These are phyloP conservation scores for Porpolomopsis calyptriformis DNA, from an alignment of 768 basidiomycete genomes.

Conservation along the genomic window DNA sequence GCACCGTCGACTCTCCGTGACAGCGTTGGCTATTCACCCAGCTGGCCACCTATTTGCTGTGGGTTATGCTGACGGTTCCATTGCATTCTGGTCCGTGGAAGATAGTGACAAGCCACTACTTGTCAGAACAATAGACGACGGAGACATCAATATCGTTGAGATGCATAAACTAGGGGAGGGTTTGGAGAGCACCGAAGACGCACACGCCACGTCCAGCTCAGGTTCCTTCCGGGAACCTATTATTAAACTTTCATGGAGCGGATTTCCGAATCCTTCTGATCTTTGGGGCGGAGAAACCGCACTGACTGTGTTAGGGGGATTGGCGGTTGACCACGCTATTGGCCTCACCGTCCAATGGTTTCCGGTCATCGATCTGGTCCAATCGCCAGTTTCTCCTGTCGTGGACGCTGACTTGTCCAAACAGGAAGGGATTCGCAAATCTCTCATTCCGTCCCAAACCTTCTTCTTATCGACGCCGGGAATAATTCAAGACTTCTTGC, in stretches of 20 bases:
- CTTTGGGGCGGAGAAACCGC: constrained; percentile 62
- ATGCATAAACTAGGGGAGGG: constrained; percentile 34
- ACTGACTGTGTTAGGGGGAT: constrained; percentile 71
- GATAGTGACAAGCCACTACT: constrained; percentile 68
- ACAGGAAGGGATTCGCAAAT: constrained; percentile 58
- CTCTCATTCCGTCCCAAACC: constrained; percentile 36
- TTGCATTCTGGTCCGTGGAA: constrained; percentile 75
- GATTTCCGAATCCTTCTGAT: constrained; percentile 56
- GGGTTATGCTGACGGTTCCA: constrained; percentile 72
- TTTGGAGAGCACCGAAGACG: constrained; percentile 9
- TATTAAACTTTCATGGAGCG: constrained; percentile 80
- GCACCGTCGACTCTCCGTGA: constrained; percentile 61
- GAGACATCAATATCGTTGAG: constrained; percentile 47
- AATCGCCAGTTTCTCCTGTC: constrained; percentile 27
- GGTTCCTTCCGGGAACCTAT: constrained; percentile 52
- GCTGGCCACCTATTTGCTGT: constrained; percentile 66
- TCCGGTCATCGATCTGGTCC: constrained; percentile 50
- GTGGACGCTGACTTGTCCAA: constrained; percentile 29
- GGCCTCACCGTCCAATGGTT: constrained; percentile 64
- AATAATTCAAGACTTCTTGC: constrained; percentile 66
- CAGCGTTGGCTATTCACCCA: constrained; percentile 63
- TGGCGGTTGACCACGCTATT: constrained; percentile 36
- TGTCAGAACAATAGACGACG: constrained; percentile 54
- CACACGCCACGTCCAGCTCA: constrained; percentile 10
- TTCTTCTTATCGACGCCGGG: constrained; percentile 51